Conservation (phyloP, 1,284 basidiomycete species). For the Malassezia psittaci region DNA sequence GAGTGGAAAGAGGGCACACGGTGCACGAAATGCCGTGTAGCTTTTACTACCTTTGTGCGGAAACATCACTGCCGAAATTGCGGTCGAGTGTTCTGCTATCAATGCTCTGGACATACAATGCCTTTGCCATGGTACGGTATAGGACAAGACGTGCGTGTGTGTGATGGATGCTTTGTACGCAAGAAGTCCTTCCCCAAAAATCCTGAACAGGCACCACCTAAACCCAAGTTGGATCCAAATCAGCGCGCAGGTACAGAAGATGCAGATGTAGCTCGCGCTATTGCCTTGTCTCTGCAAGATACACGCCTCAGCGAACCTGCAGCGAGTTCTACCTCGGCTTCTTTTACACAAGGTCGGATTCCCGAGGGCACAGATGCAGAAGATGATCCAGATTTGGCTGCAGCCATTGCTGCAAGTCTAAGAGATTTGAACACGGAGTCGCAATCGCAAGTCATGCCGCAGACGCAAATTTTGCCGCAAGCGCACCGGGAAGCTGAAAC, state of each 20-base stretch:
- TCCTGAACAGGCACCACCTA: slow-evolving; percentile 2
- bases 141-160: slow-evolving; percentile 82
- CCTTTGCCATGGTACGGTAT: slow-evolving; percentile 89
- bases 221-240: slow-evolving; percentile 12
- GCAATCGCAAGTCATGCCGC: slow-evolving; percentile 3
- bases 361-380: slow-evolving; percentile 57
- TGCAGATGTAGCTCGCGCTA: slow-evolving; percentile 82
- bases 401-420: slow-evolving; percentile 90
- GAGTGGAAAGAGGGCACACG: slow-evolving; percentile 94
- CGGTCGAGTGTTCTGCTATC: slow-evolving; percentile 88
- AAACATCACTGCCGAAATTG: slow-evolving; percentile 99
- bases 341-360: slow-evolving; percentile 53
- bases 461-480: too few relatives aligned
- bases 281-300: slow-evolving; percentile 67
- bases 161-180: slow-evolving; percentile 62
- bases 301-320: slow-evolving; percentile 50
- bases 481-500: neutral
- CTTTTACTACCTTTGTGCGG: slow-evolving; percentile 89
- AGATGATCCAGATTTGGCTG: slow-evolving; percentile 80
- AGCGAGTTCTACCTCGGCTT: slow-evolving; percentile 48
- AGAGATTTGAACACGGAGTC: slow-evolving; percentile 54
- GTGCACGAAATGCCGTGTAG: slow-evolving; percentile 80
- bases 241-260: slow-evolving; percentile 53
- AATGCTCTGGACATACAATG: slow-evolving; percentile 76
- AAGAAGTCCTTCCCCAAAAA: slow-evolving; percentile 15